Evolutionary conservation across 257 asterid genomes (phyloP), one percentile per base, ranked within the genome.

Genomic region (Solanum etuberosum): DNA sequence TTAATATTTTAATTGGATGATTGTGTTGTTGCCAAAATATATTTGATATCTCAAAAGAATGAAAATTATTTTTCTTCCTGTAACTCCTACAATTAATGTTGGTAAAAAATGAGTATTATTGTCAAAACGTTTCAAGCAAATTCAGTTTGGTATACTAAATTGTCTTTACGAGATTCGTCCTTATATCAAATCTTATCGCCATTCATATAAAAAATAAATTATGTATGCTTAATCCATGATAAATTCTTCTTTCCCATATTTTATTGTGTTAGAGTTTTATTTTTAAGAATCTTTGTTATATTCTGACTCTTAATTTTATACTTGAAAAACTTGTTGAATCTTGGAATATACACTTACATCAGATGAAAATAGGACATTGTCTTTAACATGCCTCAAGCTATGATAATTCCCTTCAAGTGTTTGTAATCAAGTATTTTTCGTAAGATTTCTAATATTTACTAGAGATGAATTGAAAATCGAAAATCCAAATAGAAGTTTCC

Each of bases 291-390:
- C 21, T 48, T 15, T 48, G 21, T 48, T 48, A 48, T 21, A 5
- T 15, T 48, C 3, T 15, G 3, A 1, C 2, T 48, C 2, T 21
- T 15, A 14, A 6, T 5, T 48, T 12, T 15, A 48, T 2, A 48
- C 8, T 48, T 5, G 21, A 46, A 46, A 14, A 0, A 46, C 3
- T 51, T 48, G 7, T 48, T 15, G 57, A 46, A 37, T 37, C 40
- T 37, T 37, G 40, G 9, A 2, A 7, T 38, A 9, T 9, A 51
- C n/a, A 51, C 4, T 23, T 6, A 51, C 9, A 46, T 4, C 2
- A 1, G 12, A n/a, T n/a, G n/a, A n/a, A n/a, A n/a, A n/a, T n/a
- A 51, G 61, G 0, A 51, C 23, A 16, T 0, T 51, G 0, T 51
- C 61, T 51, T 51, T 51, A 8, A 51, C 23, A 16, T 51, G 0